Evolutionary conservation across 129 eudicot species (phyloP).

Genomic region (Sambucus nigra): DNA sequence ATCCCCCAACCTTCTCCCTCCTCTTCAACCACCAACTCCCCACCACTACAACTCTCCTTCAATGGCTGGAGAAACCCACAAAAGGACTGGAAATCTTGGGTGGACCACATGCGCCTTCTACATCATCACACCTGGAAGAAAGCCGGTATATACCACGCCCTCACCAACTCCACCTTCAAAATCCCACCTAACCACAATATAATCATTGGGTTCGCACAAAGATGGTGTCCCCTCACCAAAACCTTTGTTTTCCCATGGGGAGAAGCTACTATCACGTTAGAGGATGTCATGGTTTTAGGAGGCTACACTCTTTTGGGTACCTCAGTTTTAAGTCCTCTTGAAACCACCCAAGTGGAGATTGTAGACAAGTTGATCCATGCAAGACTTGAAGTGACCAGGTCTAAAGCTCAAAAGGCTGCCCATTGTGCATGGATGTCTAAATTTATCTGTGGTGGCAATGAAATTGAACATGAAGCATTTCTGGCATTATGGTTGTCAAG

Average conservation of each 20-base stretch:
- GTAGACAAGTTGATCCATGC: slow-evolving; percentile 14
- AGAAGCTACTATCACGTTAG: slow-evolving; percentile 38
- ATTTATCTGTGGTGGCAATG: slow-evolving; percentile 17
- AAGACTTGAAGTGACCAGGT: not conserved
- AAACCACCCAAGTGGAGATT: not conserved
- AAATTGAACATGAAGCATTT: slow-evolving; percentile 34
- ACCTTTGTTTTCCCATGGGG: slow-evolving; percentile 40
- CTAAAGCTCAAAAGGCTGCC: slow-evolving; percentile 4
- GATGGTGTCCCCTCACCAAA: slow-evolving; percentile 36
- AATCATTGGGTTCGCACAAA: slow-evolving; percentile 25
- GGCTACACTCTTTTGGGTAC: slow-evolving; percentile 35
- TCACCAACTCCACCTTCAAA: slow-evolving; percentile 18
- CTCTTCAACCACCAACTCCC: not conserved
- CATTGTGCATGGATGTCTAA: slow-evolving; percentile 23
- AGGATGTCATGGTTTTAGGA: slow-evolving; percentile 37
- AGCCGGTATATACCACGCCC: slow-evolving; percentile 31
- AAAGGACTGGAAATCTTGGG: slow-evolving; percentile 26
- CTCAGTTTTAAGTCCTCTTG: slow-evolving; percentile 13
- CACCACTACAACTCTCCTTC: not conserved
- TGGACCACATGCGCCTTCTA: slow-evolving; percentile 17
- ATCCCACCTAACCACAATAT: slow-evolving; percentile 5
- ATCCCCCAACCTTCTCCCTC: not conserved
- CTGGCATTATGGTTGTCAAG: slow-evolving; percentile 29
- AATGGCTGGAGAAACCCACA: slow-evolving; percentile 10
- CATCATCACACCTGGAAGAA: slow-evolving; percentile 24